Evolutionary conservation across 1,284 basidiomycete genomes (phyloP), one percentile per base, ranked within the genome.

Genomic region (Coniferiporia sulphurascens): DNA sequence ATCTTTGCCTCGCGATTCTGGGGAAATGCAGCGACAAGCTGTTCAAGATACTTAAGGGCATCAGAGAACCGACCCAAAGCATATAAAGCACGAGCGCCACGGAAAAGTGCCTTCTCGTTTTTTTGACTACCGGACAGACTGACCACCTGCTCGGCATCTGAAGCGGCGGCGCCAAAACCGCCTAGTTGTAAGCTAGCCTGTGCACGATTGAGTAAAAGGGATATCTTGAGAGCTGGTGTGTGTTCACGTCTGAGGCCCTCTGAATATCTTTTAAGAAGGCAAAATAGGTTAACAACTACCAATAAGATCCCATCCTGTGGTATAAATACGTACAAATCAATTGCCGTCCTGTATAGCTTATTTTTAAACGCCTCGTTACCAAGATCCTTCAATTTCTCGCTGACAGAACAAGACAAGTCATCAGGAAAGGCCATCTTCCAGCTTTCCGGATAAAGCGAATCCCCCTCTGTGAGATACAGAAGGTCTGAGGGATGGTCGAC

Each of bases 21-120:
- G 1, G 60, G 56, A 35, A 55, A 55, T 19, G 41, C 48, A 48
- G 22, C 17, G 10, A 32, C 22, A 35, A 62, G 56, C 35, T 50
- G 36, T 19, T 62, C 56, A n/a, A 58, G 53, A 27, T 50, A 36
- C 13, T 32, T 38, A 22, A 36, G 38, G 6, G 60, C 44, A 27
- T 54, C 52, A 2, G 58, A 36, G 38, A 58, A 58, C 49, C 44
- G 48, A 17, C 48, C 44, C 43, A 62, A 35, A 9, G 52, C 56
- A 48, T 62, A 62, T 3, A 50, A 51, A 7, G 60, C 60, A 10
- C 53, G 51, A 8, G 60, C 50, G 15, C 35, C 56, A 7, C 60
- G 60, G 27, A 54, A 62, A 36, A 62, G 52, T 13, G 60, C 60
- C 34, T 62, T 62, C 38, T 62, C 60, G 49, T 44, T 61, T 9